Conservation (phyloP, 768 basidiomycete genomes). For the Panaeolus papilionaceus region DNA sequence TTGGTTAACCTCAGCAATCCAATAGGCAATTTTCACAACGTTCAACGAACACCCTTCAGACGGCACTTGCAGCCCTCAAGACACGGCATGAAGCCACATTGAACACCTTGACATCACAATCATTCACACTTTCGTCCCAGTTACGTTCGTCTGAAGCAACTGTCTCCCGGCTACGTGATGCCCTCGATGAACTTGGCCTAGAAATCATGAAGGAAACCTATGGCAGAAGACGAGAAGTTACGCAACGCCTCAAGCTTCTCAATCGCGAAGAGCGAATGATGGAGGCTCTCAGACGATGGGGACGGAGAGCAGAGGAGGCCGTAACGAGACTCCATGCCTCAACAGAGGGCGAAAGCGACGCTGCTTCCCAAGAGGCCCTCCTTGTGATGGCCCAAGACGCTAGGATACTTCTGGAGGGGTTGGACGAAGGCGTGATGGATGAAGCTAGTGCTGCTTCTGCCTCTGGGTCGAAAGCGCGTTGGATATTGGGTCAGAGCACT, state of each 20-base stretch:
- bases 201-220: constrained; percentile 75
- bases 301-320: constrained; percentile 52
- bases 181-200: constrained; percentile 73
- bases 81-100: constrained; percentile 67
- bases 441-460: constrained; percentile 29
- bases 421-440: constrained; percentile 34
- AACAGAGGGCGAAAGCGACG: constrained; percentile 18
- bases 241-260: constrained; percentile 64
- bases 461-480: constrained; percentile 58
- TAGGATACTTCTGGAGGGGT: constrained; percentile 31
- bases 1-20: not conserved
- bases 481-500: constrained; percentile 54
- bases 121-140: constrained; percentile 48
- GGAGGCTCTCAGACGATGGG: constrained; percentile 63
- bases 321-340: constrained; percentile 29
- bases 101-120: constrained; percentile 58
- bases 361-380: constrained; percentile 21
- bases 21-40: constrained; percentile 84
- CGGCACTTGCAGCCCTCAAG: constrained; percentile 62
- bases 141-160: constrained; percentile 51
- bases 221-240: constrained; percentile 75
- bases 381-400: constrained; percentile 35
- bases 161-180: constrained; percentile 56
- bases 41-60: constrained; percentile 69
- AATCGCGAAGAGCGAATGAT: constrained; percentile 67